phyloP scores from a whole-genome alignment of 2,329 filamentous ascomycete genomes.

The Pseudogymnoascus sp. region DNA sequence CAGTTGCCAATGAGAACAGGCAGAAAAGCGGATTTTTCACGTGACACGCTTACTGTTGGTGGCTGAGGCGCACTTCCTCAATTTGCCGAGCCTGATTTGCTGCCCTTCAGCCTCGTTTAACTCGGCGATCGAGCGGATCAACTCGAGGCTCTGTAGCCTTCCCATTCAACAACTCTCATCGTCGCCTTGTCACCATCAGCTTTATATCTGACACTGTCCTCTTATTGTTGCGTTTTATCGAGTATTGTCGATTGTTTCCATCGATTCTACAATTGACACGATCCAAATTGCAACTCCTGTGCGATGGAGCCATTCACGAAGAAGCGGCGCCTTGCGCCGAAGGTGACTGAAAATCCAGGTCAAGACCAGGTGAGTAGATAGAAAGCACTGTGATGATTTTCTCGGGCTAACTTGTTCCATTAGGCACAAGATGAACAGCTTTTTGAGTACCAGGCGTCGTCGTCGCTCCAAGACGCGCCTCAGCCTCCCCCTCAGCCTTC shows the following conservation, averaged over 20 bases:
- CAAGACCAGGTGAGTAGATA: slow-evolving; percentile 26
- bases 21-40: neutral
- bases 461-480: slow-evolving; percentile 10
- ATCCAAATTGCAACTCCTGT: neutral
- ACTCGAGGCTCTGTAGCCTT: slow-evolving; percentile 10
- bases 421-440: slow-evolving; percentile 23
- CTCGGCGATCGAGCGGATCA: neutral
- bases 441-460: slow-evolving; percentile 22
- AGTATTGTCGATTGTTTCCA: neutral
- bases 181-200: neutral
- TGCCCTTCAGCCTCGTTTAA: slow-evolving; percentile 10
- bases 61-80: slow-evolving; percentile 4
- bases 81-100: slow-evolving; percentile 7
- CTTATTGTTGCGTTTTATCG: neutral
- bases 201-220: neutral
- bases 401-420: slow-evolving; percentile 14
- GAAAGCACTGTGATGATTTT: neutral
- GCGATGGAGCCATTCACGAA: slow-evolving; percentile 30
- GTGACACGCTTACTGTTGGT: neutral
- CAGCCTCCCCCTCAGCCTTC: slow-evolving; percentile 18
- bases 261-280: slow-evolving; percentile 4
- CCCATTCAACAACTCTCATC: slow-evolving; percentile 7
- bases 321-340: slow-evolving; percentile 31
- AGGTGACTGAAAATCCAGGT: slow-evolving; percentile 27
- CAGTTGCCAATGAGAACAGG: neutral